phyloP scores from a whole-genome alignment of 345 rosid species.

The Aegle marmelos region DNA sequence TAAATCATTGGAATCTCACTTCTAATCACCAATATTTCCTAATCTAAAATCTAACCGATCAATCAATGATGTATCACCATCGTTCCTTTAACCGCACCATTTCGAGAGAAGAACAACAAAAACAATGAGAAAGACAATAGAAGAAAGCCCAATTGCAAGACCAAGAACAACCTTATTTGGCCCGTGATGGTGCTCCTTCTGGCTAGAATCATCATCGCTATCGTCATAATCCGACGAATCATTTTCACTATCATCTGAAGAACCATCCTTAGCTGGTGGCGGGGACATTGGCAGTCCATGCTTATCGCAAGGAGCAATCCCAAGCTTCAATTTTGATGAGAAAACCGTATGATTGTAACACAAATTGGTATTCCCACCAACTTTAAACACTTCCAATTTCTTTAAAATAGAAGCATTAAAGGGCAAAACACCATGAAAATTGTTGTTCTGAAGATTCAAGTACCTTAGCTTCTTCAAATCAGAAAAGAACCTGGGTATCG shows the following conservation, averaged over 20 bases:
- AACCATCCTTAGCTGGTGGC: slow-evolving; percentile 58
- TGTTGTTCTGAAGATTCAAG: slow-evolving; percentile 71
- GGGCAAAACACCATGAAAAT: slow-evolving; percentile 76
- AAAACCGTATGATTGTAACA: slow-evolving; percentile 74
- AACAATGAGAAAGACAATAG: slow-evolving; percentile 80
- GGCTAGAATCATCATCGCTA: slow-evolving; percentile 28
- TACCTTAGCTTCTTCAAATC: slow-evolving; percentile 61
- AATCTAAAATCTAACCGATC: slow-evolving; percentile 17
- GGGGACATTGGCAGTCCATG: slow-evolving; percentile 88
- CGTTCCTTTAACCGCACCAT: slow-evolving; percentile 56
- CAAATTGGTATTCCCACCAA: slow-evolving; percentile 73
- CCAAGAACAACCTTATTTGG: slow-evolving; percentile 89
- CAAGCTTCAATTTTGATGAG: slow-evolving; percentile 75
- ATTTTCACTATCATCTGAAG: slow-evolving; percentile 31
- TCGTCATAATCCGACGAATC: slow-evolving; percentile 55
- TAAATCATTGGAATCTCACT: slow-evolving; percentile 26
- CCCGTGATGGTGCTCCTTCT: slow-evolving; percentile 59
- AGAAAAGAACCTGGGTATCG: slow-evolving; percentile 70
- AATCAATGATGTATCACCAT: not conserved
- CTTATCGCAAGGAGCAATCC: slow-evolving; percentile 82
- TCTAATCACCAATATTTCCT: slow-evolving; percentile 24
- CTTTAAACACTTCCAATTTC: slow-evolving; percentile 56
- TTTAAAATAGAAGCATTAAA: slow-evolving; percentile 72
- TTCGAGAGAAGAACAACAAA: slow-evolving; percentile 78
- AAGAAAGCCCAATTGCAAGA: slow-evolving; percentile 75